These are phyloP conservation scores for Leishmania turanica DNA, from an alignment of 208 protist species.

Conservation along the genomic window DNA sequence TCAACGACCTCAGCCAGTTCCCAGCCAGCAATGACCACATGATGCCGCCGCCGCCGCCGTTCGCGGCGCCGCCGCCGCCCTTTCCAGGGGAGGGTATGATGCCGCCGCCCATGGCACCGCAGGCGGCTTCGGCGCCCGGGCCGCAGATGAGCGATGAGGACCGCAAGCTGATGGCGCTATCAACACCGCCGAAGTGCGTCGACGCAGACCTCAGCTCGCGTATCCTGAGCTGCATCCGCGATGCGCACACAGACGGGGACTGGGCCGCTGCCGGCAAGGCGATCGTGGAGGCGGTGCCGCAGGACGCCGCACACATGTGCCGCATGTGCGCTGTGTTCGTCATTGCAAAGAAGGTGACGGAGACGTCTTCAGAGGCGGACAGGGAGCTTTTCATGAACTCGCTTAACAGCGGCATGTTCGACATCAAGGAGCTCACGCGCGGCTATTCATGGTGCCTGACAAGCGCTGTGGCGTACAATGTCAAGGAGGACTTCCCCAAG, in stretches of 20 bases:
- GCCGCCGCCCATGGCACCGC: slow-evolving; percentile 17
- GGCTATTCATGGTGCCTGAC: slow-evolving; percentile 85
- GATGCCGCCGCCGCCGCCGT: slow-evolving; percentile 28
- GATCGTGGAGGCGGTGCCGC: slow-evolving; percentile 45
- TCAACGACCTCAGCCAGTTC: slow-evolving; percentile 47
- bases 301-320: slow-evolving; percentile 45
- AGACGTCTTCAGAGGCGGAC: slow-evolving; percentile 53
- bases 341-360: slow-evolving; percentile 53
- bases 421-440: slow-evolving; percentile 54
- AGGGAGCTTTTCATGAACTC: slow-evolving; percentile 43
- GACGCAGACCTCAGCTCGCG: slow-evolving; percentile 48
- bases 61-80: slow-evolving; percentile 26
- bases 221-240: slow-evolving; percentile 64
- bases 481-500: slow-evolving; percentile 72
- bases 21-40: slow-evolving; percentile 22
- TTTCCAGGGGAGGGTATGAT: slow-evolving; percentile 14
- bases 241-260: slow-evolving; percentile 57
- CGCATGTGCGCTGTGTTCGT: slow-evolving; percentile 71
- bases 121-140: slow-evolving; percentile 5
- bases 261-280: slow-evolving; percentile 41
- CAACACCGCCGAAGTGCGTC: slow-evolving; percentile 65
- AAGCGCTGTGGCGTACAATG: slow-evolving; percentile 52
- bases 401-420: slow-evolving; percentile 60
- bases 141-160: slow-evolving; percentile 57
- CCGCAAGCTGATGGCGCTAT: slow-evolving; percentile 64